Base-by-base conservation (phyloP, 2,329 filamentous ascomycete genomes). In the Berkeleyomyces rouxiae region DNA sequence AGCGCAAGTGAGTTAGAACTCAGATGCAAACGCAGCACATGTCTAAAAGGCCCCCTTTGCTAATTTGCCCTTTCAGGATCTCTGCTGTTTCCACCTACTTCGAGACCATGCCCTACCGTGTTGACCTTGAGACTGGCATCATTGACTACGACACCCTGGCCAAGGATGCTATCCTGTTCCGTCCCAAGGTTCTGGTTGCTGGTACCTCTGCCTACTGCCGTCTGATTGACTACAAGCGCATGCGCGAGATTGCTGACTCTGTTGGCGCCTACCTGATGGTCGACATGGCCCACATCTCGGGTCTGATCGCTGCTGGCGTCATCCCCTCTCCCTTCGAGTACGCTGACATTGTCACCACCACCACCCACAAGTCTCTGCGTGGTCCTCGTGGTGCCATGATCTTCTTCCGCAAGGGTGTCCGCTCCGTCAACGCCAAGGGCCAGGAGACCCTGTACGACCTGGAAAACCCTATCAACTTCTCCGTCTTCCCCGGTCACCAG, bases 301-400 rank as follows among this genome's bases (percentile, higher is more conserved):
- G 93, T 71, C 84, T 99, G 58, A 88, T 99, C 67, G 90, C 93
- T 59, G 90, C 90, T 65, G 88, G 86, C 69, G 93, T 96, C 69
- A 93, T 97, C 72, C 90, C 91, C 66, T 91, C 89, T 58, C 93
- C 93, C 53, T 99, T 99, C 79, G 80, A 84, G 67, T 79, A 95
- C 74, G 92, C 93, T 68, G 93, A 99, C 73, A 87, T 99, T 64
- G 93, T 99, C 69, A 99, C 93, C 67, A 99, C 93, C 67, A 99
- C 93, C 66, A 99, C 93, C 57, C 93, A 99, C 85, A 99, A 99
- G 83, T 96, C 91, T 63, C 87, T 99, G 69, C 90, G 93, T 76
- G 93, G 93, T 65, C 93, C 93, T 65, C 90, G 93, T 74, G 93
- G 93, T 71, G 93, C 93, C 73, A 99, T 99, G 93, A 99, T 99